Evolutionary conservation across 768 basidiomycete genomes (phyloP), one percentile per base, ranked within the genome.

Genomic region (Kwoniella mangroviensis): DNA sequence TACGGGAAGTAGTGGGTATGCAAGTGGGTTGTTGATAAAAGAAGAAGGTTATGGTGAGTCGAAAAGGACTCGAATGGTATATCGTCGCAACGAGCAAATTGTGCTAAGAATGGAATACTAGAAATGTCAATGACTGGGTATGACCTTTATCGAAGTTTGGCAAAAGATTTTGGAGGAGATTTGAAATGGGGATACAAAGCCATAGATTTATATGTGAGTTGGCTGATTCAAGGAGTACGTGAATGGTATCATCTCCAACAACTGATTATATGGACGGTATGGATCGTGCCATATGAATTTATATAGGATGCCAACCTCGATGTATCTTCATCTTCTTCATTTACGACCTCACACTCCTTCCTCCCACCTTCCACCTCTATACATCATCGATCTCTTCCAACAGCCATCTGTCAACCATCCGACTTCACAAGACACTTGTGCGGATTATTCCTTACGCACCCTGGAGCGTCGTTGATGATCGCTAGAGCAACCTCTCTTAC

Each of bases 141-240:
- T 81, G 76, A 85, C 15, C 90, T 93, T 78, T 92, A 94, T 80
- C 86, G 89, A 67, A 86, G 85, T 49, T 87, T 94, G 10, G 91
- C 92, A 4, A 79, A 86, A 58, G 85, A 89, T 73, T 88, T 90
- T 80, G 85, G 86, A 70, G 92, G 92, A 4, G 81, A 85, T 34
- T 86, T 87, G 34, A 83, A 88, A 24, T 93, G 92, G 92, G 92
- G 92, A 0, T 93, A 90, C 88, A 84, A 92, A 56, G 88, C 86
- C 76, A 88, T 92, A 55, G 83, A 84, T 28, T 69, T 73, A 11
- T 59, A 68, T n/a, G 73, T 75, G 60, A 60, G 69, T 51, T 5
- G 54, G 5, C 57, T 65, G 34, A 34, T 34, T 34, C 34, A 34
- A 34, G 34, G 6, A 34, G 5, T 34, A 34, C 34, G 34, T 34